A percentile compares a stretch with the other conserved stretches of the same genome.
phyloP scores from a whole-genome alignment of 352 stramenopile genomes.

The Plasmopara viticola region DNA sequence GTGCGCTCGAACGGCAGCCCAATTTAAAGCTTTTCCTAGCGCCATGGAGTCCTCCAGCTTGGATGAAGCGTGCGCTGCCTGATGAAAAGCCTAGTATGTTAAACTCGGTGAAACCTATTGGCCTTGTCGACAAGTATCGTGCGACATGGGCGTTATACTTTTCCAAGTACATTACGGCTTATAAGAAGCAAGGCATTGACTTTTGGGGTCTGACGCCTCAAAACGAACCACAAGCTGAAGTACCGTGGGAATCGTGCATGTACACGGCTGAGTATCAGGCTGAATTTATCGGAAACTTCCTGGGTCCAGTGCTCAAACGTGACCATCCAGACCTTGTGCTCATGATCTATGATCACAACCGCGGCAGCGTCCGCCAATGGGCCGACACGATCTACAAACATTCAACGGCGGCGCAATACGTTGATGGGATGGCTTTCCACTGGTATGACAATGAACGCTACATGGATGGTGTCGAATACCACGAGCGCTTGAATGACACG shows the following conservation, averaged over 20 bases:
- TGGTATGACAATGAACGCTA: slow-evolving; percentile 74
- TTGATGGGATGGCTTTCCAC: slow-evolving; percentile 91
- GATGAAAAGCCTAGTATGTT: slow-evolving; percentile 63
- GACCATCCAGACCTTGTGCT: slow-evolving; percentile 77
- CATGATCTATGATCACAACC: slow-evolving; percentile 91
- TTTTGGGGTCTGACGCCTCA: slow-evolving; percentile 89
- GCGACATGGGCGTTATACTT: slow-evolving; percentile 87
- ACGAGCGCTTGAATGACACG: slow-evolving; percentile 75
- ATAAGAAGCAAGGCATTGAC: slow-evolving; percentile 71
- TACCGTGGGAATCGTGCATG: slow-evolving; percentile 64
- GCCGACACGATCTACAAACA: slow-evolving; percentile 64
- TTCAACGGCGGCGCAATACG: slow-evolving; percentile 52
- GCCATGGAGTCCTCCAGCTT: slow-evolving; percentile 86
- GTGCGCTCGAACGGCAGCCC: slow-evolving; percentile 48
- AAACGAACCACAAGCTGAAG: slow-evolving; percentile 83
- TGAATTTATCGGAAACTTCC: slow-evolving; percentile 68
- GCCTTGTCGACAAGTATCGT: slow-evolving; percentile 44
- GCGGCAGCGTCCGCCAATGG: slow-evolving; percentile 70
- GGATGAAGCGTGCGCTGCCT: slow-evolving; percentile 66
- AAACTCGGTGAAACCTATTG: slow-evolving; percentile 47
- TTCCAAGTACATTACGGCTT: slow-evolving; percentile 89
- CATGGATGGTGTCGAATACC: slow-evolving; percentile 73
- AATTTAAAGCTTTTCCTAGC: slow-evolving; percentile 81
- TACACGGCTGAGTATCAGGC: slow-evolving; percentile 51
- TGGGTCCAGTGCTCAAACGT: slow-evolving; percentile 70